These are phyloP conservation scores for Gnaphalium uliginosum DNA, from an alignment of 129 eudicot species.

Conservation along the genomic window DNA sequence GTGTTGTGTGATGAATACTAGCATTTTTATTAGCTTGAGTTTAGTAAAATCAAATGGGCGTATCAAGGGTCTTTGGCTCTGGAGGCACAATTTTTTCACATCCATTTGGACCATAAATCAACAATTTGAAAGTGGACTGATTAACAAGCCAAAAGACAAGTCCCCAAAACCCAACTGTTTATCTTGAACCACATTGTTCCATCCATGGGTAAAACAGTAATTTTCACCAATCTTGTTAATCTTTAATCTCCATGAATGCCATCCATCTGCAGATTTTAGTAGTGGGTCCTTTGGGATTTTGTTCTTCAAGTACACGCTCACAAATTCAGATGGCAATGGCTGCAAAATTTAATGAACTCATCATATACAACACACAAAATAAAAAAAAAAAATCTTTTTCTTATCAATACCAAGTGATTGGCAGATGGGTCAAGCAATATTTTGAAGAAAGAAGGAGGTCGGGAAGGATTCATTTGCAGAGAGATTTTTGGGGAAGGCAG, in stretches of 20 bases:
- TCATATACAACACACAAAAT: not conserved
- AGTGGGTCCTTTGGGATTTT: not conserved
- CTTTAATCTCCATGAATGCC: not conserved
- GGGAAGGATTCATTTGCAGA: not conserved
- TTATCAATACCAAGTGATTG: not conserved
- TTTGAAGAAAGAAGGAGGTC: not conserved
- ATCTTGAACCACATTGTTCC: slow-evolving; percentile 5
- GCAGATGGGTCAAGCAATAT: not conserved
- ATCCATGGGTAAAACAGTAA: not conserved
- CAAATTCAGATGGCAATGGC: slow-evolving; percentile 2
- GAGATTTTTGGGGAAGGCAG: no score
- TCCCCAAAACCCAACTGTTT: not conserved
- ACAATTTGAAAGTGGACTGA: not conserved
- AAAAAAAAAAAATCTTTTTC: no score
- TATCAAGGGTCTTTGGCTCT: no score
- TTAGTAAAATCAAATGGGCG: no score
- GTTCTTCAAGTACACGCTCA: not conserved
- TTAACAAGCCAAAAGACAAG: not conserved
- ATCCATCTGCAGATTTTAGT: not conserved
- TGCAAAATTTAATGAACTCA: not conserved
- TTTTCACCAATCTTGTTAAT: not conserved
- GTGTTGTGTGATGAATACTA: no score
- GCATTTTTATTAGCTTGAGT: not conserved
- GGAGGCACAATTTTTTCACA: not conserved
- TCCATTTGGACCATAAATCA: not conserved